A percentile compares a stretch with the other conserved stretches of the same genome.
phyloP scores from a whole-genome alignment of 2,329 filamentous ascomycete genomes.

The Beauveria brongniartii region DNA sequence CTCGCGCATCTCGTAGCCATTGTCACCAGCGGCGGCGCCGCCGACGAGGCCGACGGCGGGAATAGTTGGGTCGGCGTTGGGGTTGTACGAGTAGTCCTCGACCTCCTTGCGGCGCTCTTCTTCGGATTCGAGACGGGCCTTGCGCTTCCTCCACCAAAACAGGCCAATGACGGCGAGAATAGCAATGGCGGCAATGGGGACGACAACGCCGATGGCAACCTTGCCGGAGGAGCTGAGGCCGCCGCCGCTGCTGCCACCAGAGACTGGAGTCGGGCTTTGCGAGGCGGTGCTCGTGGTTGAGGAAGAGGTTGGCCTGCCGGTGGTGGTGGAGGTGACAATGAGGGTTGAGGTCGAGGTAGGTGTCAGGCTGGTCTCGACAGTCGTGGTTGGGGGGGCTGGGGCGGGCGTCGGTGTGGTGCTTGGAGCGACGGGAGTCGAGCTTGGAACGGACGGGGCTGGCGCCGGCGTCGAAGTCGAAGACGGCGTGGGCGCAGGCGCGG shows the following conservation, averaged over 20 bases:
- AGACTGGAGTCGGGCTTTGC: conserved; percentile 18
- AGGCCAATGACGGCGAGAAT: conserved; percentile 68
- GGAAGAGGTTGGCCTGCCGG: conserved; percentile 16
- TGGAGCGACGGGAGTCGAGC: neutral
- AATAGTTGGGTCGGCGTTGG: conserved; percentile 86
- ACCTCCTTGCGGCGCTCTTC: conserved; percentile 92
- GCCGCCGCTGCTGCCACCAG: conserved; percentile 22
- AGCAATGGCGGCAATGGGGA: conserved; percentile 83
- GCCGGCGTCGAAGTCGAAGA: conserved; percentile 5
- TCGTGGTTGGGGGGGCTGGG: neutral
- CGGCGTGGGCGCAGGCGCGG: neutral
- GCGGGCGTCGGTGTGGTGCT: conserved; percentile 8
- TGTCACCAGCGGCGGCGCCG: conserved; percentile 38
- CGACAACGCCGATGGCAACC: conserved; percentile 88
- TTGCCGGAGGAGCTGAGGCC: conserved; percentile 56
- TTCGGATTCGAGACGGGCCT: conserved; percentile 74
- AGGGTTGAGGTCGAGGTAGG: conserved; percentile 18
- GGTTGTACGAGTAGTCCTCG: conserved; percentile 95
- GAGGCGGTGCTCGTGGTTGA: conserved; percentile 22
- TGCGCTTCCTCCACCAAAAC: conserved; percentile 83
- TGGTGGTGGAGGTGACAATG: conserved; percentile 21
- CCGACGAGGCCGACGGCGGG: conserved; percentile 34
- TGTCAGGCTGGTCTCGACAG: neutral
- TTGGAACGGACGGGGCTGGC: neutral
- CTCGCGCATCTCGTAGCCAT: conserved; percentile 68